A percentile compares a stretch with the other conserved stretches of the same genome.
Conservation (phyloP, 1,139 yeast species). For the Candida tropicalis region DNA sequence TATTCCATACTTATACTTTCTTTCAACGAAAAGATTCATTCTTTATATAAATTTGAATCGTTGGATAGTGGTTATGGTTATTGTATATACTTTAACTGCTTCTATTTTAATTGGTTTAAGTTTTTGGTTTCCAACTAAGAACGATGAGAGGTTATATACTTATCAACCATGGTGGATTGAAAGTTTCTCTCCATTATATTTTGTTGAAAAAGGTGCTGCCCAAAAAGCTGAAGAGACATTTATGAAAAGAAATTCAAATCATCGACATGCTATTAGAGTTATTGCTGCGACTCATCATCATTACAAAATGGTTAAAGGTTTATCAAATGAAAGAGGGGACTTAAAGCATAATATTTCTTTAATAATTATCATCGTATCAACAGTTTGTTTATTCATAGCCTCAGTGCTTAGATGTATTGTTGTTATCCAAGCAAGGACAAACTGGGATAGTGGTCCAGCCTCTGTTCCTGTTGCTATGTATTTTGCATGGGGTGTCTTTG, state of each 20-base stretch:
- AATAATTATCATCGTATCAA: conserved; percentile 31
- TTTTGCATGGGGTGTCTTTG: conserved; percentile 44
- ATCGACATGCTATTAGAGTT: conserved; percentile 46
- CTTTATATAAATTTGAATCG: conserved; percentile 9
- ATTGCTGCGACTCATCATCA: conserved; percentile 50
- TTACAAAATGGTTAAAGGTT: conserved; percentile 42
- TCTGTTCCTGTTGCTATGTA: conserved; percentile 35
- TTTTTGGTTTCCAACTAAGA: conserved; percentile 55
- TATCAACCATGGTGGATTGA: conserved; percentile 55
- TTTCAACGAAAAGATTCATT: conserved; percentile 19
- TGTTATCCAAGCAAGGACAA: conserved; percentile 31
- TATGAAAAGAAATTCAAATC: conserved; percentile 47
- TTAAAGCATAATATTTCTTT: conserved; percentile 42
- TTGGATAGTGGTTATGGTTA: conserved; percentile 51
- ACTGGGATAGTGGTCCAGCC: conserved; percentile 23
- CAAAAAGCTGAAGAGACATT: conserved; percentile 44
- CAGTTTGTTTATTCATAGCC: conserved; percentile 36
- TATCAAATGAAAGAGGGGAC: conserved; percentile 41
- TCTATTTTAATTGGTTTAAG: conserved; percentile 52
- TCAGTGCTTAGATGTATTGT: conserved; percentile 35
- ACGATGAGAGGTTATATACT: conserved; percentile 45
- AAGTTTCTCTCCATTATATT: conserved; percentile 44
- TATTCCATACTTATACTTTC: conserved; percentile 36
- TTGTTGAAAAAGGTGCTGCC: conserved; percentile 41
- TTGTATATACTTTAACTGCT: conserved; percentile 59